Percentiles rank a stretch among this genome's conserved stretches.
Evolutionary conservation across 768 basidiomycete species (phyloP).

Genomic region (Leucosporidium yakuticum): DNA sequence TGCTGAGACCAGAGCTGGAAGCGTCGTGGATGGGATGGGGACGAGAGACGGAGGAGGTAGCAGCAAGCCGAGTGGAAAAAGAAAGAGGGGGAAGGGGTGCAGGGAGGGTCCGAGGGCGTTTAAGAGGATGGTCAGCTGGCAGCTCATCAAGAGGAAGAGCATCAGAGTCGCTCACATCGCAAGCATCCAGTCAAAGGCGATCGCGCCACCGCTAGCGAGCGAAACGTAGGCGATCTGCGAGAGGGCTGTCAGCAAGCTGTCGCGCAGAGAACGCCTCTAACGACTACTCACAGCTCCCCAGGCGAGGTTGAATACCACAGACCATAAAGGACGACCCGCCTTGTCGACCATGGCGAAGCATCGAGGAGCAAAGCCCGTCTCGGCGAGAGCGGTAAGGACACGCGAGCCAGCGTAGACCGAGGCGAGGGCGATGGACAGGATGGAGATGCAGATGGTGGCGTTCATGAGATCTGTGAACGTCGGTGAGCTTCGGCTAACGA

Average conservation of each 20-base stretch:
- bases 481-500: too few species aligned
- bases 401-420: constrained; percentile 63
- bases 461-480: constrained; percentile 30
- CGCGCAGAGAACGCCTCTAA: too few species aligned
- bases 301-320: constrained; percentile 45
- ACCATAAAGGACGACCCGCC: constrained; percentile 57
- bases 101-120: too few species aligned
- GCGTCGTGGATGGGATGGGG: too few species aligned
- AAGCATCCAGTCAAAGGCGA: constrained; percentile 50
- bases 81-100: too few species aligned
- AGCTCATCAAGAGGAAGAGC: too few species aligned
- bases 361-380: constrained; percentile 59
- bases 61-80: too few species aligned
- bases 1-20: constrained; percentile 54
- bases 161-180: constrained; percentile 44
- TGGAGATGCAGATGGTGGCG: constrained; percentile 55
- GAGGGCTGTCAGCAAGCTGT: background rate
- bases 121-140: too few species aligned
- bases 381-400: constrained; percentile 58
- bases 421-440: constrained; percentile 55
- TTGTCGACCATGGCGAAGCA: constrained; percentile 62
- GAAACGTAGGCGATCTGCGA: background rate
- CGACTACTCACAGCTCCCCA: constrained; percentile 25
- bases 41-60: too few species aligned
- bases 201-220: constrained; percentile 48